Evolutionary conservation across 768 basidiomycete species (phyloP).

Genomic region (Tricholoma flavovirens): DNA sequence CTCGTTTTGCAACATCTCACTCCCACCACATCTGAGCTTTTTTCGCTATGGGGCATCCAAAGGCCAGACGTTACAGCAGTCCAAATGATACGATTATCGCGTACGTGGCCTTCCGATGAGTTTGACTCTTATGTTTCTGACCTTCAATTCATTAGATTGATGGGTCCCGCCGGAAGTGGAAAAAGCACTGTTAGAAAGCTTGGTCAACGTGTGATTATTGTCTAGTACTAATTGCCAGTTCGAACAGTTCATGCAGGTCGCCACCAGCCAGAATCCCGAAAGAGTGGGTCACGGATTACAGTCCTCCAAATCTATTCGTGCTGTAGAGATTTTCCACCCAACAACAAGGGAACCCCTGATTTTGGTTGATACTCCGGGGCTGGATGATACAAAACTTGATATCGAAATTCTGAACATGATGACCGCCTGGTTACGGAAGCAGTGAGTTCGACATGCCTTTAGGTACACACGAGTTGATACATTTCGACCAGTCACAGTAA

Average conservation of each 20-base stretch:
- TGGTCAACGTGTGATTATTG: background rate
- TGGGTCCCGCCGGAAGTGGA: background rate
- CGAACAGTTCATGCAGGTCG: background rate
- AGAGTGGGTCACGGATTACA: background rate
- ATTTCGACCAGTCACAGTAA: background rate
- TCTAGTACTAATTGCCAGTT: background rate
- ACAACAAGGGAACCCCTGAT: background rate
- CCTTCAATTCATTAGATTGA: background rate
- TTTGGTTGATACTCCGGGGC: conserved; percentile 1
- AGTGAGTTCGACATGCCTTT: background rate
- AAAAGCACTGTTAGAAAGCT: background rate
- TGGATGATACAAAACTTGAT: conserved; percentile 1
- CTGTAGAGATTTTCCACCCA: background rate
- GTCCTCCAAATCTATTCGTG: background rate
- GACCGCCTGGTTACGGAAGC: background rate
- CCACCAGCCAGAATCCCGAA: background rate
- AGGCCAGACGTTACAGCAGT: background rate
- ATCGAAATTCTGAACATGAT: background rate
- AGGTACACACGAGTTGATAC: background rate
- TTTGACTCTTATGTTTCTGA: background rate
- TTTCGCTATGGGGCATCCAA: background rate
- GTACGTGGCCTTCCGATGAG: background rate
- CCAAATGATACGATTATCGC: background rate
- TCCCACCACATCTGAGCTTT: background rate
- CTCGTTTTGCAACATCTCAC: background rate